Evolutionary conservation across 2,329 filamentous ascomycete species (phyloP).

Genomic region (Leptographium flavum): DNA sequence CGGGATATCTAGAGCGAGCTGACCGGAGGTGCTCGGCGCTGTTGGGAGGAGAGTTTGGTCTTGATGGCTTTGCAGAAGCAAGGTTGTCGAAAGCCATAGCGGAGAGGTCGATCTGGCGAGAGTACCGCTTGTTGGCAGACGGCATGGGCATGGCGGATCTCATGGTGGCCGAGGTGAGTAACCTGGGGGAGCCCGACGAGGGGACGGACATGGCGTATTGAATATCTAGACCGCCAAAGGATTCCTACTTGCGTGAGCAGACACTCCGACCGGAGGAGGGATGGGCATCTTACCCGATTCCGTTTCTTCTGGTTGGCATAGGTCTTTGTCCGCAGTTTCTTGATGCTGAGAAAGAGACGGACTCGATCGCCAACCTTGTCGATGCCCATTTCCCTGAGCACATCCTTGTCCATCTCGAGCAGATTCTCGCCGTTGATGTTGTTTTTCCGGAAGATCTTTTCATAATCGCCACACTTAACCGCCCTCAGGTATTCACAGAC

Average conservation of each 20-base stretch:
- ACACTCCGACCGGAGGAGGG: background rate
- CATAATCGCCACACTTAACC: constrained; percentile 90
- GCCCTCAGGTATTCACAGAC: constrained; percentile 83
- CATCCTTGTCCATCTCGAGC: constrained; percentile 91
- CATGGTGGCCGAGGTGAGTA: constrained; percentile 36
- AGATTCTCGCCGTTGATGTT: constrained; percentile 97
- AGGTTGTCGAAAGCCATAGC: constrained; percentile 27
- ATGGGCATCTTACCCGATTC: constrained; percentile 48
- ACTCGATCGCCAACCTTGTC: constrained; percentile 96
- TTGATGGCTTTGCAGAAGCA: constrained; percentile 40
- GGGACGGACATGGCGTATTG: constrained; percentile 45
- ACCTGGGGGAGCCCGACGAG: constrained; percentile 51
- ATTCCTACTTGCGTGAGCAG: constrained; percentile 43
- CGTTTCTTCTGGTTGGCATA: constrained; percentile 68
- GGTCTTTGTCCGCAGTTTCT: constrained; percentile 64
- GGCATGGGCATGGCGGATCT: constrained; percentile 28
- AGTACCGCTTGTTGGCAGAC: constrained; percentile 48
- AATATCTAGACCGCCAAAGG: constrained; percentile 65
- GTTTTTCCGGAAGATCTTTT: constrained; percentile 70
- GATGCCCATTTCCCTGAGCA: constrained; percentile 94
- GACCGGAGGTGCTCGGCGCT: constrained; percentile 30
- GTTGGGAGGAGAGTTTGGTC: constrained; percentile 53
- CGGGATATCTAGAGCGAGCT: constrained; percentile 38
- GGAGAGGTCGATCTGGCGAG: constrained; percentile 39
- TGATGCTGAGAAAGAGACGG: constrained; percentile 73